These are phyloP conservation scores for Mycena olivaceomarginata DNA, from an alignment of 768 basidiomycete species.

Conservation along the genomic window DNA sequence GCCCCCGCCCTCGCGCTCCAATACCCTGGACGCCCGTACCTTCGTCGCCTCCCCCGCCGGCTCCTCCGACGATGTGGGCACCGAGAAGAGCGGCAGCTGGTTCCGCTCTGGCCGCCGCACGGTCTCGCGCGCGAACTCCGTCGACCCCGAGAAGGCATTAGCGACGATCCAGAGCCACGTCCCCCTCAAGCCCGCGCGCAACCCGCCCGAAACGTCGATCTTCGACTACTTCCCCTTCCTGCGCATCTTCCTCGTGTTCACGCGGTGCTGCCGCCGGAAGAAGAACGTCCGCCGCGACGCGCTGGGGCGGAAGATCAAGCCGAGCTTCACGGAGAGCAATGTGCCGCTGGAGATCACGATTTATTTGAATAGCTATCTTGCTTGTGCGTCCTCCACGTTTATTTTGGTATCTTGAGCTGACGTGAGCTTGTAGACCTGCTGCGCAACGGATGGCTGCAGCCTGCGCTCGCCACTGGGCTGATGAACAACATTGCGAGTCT, in stretches of 20 bases:
- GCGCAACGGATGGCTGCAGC: conserved; percentile 65
- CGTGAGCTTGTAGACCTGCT: conserved; percentile 59
- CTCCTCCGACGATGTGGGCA: conserved; percentile 29
- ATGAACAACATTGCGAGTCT: conserved; percentile 66
- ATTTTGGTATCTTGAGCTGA: too few species aligned
- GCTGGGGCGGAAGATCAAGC: conserved; percentile 53
- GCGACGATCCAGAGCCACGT: conserved; percentile 62
- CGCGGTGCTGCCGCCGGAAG: conserved; percentile 49
- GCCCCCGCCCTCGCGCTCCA: conserved; percentile 36
- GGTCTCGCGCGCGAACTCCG: conserved; percentile 46
- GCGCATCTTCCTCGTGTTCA: conserved; percentile 66
- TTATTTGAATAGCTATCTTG: conserved; percentile 62
- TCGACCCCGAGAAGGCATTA: conserved; percentile 68
- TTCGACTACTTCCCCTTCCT: conserved; percentile 76
- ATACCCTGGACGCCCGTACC: conserved; percentile 13
- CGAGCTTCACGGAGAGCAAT: conserved; percentile 70
- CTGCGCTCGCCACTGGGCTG: conserved; percentile 74
- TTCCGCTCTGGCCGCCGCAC: conserved; percentile 37
- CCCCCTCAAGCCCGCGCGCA: conserved; percentile 72
- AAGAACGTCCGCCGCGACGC: conserved; percentile 43
- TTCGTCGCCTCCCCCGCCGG: conserved; percentile 12
- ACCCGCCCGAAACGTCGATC: conserved; percentile 70
- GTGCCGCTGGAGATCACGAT: conserved; percentile 78
- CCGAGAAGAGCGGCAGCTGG: conserved; percentile 29
- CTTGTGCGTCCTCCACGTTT: conserved; percentile 27